phyloP scores from a whole-genome alignment of 176 grass and related monocot species.

The Oryza nivara region DNA sequence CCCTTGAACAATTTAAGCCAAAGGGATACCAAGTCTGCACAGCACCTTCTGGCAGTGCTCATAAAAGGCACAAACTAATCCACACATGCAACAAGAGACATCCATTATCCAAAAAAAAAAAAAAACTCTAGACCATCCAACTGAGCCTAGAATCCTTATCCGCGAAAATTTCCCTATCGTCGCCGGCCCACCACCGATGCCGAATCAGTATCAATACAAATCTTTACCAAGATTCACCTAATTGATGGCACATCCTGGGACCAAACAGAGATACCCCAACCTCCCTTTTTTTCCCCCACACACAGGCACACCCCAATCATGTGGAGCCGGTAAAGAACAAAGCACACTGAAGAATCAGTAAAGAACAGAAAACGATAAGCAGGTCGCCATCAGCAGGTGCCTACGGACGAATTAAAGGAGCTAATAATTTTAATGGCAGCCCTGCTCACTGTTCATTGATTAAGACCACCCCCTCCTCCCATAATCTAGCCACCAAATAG shows the following conservation, averaged over 20 bases:
- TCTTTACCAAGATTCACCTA: background rate
- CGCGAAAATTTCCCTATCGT: background rate
- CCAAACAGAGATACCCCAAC: background rate
- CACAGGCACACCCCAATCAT: background rate
- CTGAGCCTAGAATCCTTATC: background rate
- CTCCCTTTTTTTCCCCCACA: background rate
- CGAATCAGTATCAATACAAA: background rate
- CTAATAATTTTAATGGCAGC: background rate
- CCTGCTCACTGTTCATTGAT: constrained; percentile 20
- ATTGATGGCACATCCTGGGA: background rate
- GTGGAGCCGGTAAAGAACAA: background rate
- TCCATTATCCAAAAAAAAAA: background rate
- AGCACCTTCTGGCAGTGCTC: background rate
- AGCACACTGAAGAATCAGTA: background rate
- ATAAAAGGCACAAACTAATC: background rate
- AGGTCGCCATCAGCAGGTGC: constrained; percentile 13
- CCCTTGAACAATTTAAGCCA: background rate
- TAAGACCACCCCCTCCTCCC: constrained; percentile 1
- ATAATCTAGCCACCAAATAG: background rate
- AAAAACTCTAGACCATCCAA: background rate
- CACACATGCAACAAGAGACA: background rate
- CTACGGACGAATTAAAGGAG: background rate
- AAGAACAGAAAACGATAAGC: background rate
- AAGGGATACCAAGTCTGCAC: background rate
- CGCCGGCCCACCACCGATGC: background rate